phyloP scores from a whole-genome alignment of 352 stramenopile species.

The Globisporangium polare region DNA sequence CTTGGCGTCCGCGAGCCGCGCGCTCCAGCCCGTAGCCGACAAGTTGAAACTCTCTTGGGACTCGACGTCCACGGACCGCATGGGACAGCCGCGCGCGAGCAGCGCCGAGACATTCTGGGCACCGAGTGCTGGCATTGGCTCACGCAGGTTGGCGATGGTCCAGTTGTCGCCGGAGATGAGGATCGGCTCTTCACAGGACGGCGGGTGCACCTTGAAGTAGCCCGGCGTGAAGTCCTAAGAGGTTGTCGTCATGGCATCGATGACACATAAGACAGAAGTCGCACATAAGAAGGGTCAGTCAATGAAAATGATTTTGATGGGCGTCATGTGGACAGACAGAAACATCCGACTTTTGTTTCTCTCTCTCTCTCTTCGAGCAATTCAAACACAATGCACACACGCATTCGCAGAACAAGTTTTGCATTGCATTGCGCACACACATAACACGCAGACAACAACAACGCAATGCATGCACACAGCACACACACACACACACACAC shows the following conservation, averaged over 20 bases:
- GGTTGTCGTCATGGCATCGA: not conserved
- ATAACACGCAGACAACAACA: not conserved
- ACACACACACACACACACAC: not conserved
- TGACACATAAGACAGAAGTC: not conserved
- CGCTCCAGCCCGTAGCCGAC: slow-evolving; percentile 15
- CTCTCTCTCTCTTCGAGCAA: not conserved
- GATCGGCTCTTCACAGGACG: slow-evolving; percentile 16
- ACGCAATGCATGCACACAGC: not conserved
- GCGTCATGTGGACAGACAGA: not conserved
- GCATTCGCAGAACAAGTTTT: not conserved
- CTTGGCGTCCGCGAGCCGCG: slow-evolving; percentile 13
- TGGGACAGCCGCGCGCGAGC: slow-evolving; percentile 15
- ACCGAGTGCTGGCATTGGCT: slow-evolving; percentile 38
- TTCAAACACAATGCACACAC: not conserved
- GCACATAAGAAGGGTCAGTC: slow-evolving; percentile 8
- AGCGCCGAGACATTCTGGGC: slow-evolving; percentile 14
- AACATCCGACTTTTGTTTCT: not conserved
- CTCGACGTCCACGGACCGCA: slow-evolving; percentile 18
- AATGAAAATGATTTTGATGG: not conserved
- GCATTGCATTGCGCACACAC: slow-evolving; percentile 1
- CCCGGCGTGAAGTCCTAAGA: slow-evolving; percentile 21
- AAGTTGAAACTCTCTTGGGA: slow-evolving; percentile 22
- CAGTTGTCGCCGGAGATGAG: slow-evolving; percentile 11
- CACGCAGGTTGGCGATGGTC: slow-evolving; percentile 26
- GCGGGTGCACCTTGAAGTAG: slow-evolving; percentile 27